Evolutionary conservation across 257 asterid genomes (phyloP), one percentile per base, ranked within the genome.

Genomic region (Fraxinus excelsior): DNA sequence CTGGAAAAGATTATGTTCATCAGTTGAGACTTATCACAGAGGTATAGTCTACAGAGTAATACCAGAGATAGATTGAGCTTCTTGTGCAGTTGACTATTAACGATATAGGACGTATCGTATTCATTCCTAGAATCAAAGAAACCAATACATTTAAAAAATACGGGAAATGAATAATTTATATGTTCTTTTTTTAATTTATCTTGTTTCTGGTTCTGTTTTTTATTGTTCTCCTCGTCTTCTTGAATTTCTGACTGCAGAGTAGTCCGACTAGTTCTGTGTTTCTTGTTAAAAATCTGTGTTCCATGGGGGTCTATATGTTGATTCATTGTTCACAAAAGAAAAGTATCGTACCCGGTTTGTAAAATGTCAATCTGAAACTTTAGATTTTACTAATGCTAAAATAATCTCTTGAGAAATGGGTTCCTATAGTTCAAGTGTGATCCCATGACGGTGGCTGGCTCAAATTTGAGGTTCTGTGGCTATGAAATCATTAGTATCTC

Each of bases 1-100:
- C 99, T 12, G 99, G 99, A 46, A 95, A 71, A 82, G 97, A 95
- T 85, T 95, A 95, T 75, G 99, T 95, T 81, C 98, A 95, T 82
- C 99, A 95, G 85, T 84, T 93, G 92, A 91, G 92, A 86, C 99
- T 94, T 70, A 91, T 92, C 72, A 94, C 99, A 9, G 97, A 94
- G 97, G 99, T 94, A 85, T 29, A 35, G 74, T 64, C 25, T 32
- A 4, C 21, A 10, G 58, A 14, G 5, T 46, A 14, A 16, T 46
- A 46, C 58, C 21, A 46, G 21, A 5, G 21, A 46, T 46, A 46
- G 21, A 14, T 46, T 46, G 58, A 16, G 58, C 58, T 3, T 46
- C 21, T 14, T 4, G 21, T 46, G 21, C 58, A 46, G 58, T 46
- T 46, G 58, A 46, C 58, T 46, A 46, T 46, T 46, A 46, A 46